Conservation (phyloP, 2,329 filamentous ascomycete genomes). For the Nothopassalora personata region DNA sequence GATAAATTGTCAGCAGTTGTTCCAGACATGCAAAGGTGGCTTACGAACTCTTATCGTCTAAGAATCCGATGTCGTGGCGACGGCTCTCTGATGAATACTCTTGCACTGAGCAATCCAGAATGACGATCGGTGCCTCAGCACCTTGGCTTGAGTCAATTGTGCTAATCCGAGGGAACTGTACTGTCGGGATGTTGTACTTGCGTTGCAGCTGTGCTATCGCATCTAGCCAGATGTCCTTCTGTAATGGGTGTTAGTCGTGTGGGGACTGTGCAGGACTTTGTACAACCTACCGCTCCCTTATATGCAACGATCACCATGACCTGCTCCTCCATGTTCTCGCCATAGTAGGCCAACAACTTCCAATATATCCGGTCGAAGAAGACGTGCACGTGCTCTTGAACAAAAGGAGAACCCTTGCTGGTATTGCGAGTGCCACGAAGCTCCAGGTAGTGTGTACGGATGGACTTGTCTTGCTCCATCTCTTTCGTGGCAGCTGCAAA, state of each 20-base stretch:
- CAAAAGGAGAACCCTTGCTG: slow-evolving; percentile 10
- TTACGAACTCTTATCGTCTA: background rate
- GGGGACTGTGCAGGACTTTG: background rate
- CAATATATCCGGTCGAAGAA: slow-evolving; percentile 15
- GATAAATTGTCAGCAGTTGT: too few species aligned
- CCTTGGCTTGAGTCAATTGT: slow-evolving; percentile 11
- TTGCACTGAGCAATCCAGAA: slow-evolving; percentile 10
- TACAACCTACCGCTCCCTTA: slow-evolving; percentile 8
- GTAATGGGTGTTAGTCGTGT: background rate
- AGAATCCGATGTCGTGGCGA: slow-evolving; percentile 3
- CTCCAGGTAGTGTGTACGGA: slow-evolving; percentile 17
- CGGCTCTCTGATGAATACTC: background rate
- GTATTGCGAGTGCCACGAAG: slow-evolving; percentile 10
- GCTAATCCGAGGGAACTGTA: slow-evolving; percentile 4
- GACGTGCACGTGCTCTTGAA: slow-evolving; percentile 14
- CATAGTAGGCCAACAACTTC: slow-evolving; percentile 5
- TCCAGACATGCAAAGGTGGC: too few species aligned
- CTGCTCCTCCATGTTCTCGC: background rate
- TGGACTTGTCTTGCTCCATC: slow-evolving; percentile 4
- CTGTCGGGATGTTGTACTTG: background rate
- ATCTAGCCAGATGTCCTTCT: slow-evolving; percentile 1
- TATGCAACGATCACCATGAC: slow-evolving; percentile 19
- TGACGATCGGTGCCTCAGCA: slow-evolving; percentile 3
- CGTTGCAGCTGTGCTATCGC: background rate
- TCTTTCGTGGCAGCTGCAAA: background rate